These are phyloP conservation scores for Euryodendron excelsum DNA, from an alignment of 148 eudicot species.

Conservation along the genomic window DNA sequence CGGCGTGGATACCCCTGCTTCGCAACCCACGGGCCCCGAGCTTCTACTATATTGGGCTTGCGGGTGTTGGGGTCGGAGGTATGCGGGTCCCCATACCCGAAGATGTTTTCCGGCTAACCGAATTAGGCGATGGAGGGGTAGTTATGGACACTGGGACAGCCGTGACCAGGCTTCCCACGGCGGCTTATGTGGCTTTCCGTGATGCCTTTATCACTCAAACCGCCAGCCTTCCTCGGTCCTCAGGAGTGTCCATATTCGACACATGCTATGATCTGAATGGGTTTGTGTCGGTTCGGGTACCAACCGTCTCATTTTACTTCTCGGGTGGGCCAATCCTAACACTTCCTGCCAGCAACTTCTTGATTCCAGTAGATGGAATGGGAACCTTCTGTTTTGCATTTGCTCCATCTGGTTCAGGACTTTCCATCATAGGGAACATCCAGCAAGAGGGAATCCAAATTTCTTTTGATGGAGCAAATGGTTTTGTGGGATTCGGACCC, in stretches of 20 bases:
- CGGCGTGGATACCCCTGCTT: conserved; percentile 75
- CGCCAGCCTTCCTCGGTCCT: conserved; percentile 51
- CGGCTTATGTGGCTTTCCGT: conserved; percentile 66
- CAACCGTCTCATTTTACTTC: conserved; percentile 84
- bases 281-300: conserved; percentile 71
- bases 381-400: conserved; percentile 93
- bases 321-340: conserved; percentile 74
- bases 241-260: conserved; percentile 63
- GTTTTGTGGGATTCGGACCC: conserved; percentile 89
- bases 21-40: conserved; percentile 62
- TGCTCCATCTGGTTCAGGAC: conserved; percentile 62
- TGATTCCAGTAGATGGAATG: conserved; percentile 70
- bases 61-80: conserved; percentile 87
- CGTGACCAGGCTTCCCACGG: conserved; percentile 63
- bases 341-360: conserved; percentile 74
- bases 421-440: conserved; percentile 83
- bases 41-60: conserved; percentile 64
- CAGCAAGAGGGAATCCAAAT: conserved; percentile 97
- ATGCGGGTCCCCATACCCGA: conserved; percentile 53
- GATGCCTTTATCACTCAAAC: conserved; percentile 61
- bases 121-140: conserved; percentile 66
- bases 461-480: conserved; percentile 73
- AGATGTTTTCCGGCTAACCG: conserved; percentile 37
- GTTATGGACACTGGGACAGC: conserved; percentile 94
- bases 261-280: conserved; percentile 76